Evolutionary conservation across 2,329 filamentous ascomycete genomes (phyloP).

Genomic region (Thielaviopsis cerberus): DNA sequence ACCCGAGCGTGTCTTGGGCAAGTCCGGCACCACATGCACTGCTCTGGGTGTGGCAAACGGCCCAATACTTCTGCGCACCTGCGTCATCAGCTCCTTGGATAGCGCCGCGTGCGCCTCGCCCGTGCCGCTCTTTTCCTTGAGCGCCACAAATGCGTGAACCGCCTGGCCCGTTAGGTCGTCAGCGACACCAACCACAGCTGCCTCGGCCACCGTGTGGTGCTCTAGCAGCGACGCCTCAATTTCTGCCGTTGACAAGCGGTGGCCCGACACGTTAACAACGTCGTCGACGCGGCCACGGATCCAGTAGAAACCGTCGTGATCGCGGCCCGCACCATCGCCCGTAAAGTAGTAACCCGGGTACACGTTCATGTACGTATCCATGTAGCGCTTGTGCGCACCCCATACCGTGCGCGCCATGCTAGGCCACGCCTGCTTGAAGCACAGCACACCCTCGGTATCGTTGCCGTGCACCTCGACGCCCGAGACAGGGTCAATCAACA

Average conservation of each 20-base stretch:
- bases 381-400: conserved; percentile 93
- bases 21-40: conserved; percentile 74
- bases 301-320: conserved; percentile 99
- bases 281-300: conserved; percentile 96
- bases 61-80: conserved; percentile 92
- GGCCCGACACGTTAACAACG: conserved; percentile 93
- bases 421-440: conserved; percentile 95
- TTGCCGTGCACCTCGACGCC: conserved; percentile 88
- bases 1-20: conserved; percentile 91
- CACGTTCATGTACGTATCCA: conserved; percentile 95
- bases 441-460: conserved; percentile 89
- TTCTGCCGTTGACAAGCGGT: conserved; percentile 89
- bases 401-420: conserved; percentile 97
- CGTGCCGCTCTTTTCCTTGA: conserved; percentile 75
- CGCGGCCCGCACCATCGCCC: conserved; percentile 82
- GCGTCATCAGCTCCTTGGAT: conserved; percentile 81
- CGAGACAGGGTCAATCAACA: conserved; percentile 89
- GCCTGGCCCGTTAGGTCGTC: conserved; percentile 95
- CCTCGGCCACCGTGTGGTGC: conserved; percentile 76
- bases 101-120: conserved; percentile 54
- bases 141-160: conserved; percentile 85
- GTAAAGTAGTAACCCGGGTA: conserved; percentile 98
- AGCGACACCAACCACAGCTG: conserved; percentile 78
- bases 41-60: conserved; percentile 94
- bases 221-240: conserved; percentile 95